phyloP scores from a whole-genome alignment of 331 rosid species.

The Phaseolus coccineus region DNA sequence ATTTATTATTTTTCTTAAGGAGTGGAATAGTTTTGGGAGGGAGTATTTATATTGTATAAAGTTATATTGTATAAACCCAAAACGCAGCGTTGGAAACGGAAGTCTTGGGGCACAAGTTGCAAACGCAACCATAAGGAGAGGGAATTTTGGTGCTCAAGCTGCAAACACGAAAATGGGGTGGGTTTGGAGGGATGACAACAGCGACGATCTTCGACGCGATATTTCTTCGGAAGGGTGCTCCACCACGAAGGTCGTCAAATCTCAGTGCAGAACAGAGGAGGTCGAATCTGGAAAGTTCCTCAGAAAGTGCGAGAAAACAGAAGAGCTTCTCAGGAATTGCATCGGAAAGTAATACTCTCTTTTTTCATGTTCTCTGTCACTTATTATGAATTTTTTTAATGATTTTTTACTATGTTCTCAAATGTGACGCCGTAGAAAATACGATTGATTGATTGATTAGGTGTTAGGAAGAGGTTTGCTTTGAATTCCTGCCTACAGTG shows the following conservation, averaged over 20 bases:
- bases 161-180: constrained; percentile 62
- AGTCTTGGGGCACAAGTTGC: neutral
- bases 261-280: constrained; percentile 85
- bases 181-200: constrained; percentile 74
- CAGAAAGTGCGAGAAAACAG: constrained; percentile 83
- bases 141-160: neutral
- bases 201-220: neutral
- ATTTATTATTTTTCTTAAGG: too few species aligned
- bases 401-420: neutral
- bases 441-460: neutral
- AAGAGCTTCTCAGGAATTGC: constrained; percentile 77
- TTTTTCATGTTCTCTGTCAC: neutral
- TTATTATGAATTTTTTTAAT: neutral
- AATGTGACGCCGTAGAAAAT: neutral
- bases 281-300: constrained; percentile 86
- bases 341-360: constrained; percentile 60
- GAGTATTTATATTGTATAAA: too few species aligned
- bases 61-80: neutral
- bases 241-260: constrained; percentile 66
- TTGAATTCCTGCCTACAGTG: neutral
- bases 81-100: neutral
- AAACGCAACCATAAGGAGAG: neutral
- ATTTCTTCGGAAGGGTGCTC: constrained; percentile 47
- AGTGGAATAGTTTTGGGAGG: too few species aligned
- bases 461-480: neutral